Base-by-base conservation (phyloP, 176 grass and related monocot species). In the Leersia perrieri region DNA sequence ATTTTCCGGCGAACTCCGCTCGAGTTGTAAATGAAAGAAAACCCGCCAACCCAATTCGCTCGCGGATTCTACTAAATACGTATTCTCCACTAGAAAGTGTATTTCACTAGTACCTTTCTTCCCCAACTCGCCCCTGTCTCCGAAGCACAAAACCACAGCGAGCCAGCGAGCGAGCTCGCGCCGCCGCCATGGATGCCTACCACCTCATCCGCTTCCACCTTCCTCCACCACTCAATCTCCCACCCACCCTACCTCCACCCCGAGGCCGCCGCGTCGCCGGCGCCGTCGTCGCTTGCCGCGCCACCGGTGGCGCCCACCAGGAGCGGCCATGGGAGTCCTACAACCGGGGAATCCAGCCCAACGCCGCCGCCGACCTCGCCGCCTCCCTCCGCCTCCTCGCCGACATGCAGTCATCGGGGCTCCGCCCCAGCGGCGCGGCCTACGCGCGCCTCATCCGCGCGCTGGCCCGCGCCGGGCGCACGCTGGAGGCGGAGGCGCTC, bases 241-340 rank as follows among this genome's bases (percentile, higher is more conserved):
- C 64, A 25, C 33, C 4, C 27, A 12, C 73, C 18, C 22, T 35
- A n/a, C 36, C 22, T 11, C 35, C 3, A 1, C 1, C 34, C 5
- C 27, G n/a, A 12, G 3, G 23, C 1, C n/a, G 33, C 16, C 78
- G 20, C 32, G 3, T 27, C 22, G 11, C 68, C 26, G 10, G 0
- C 18, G 45, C 68, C 53, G 40, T n/a, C n/a, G n/a, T n/a, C n/a
- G n/a, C n/a, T n/a, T n/a, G 33, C 16, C 78, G 20, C 32, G 3
- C 22, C 22, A 8, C 68, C 26, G 10, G 0, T 12, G 45, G 60
- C 53, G 40, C 34, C 77, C 22, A 85, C 77, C 87, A 88, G 69
- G 95, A 98, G 84, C 86, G 89, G 33, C 82, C 95, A 11, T 89
- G 95, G 86, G 81, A 95, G 63, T 84, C 86, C 8, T 93, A 83